Base-by-base conservation (phyloP, 1,284 basidiomycete genomes). In the Cryptococcus hybrid region DNA sequence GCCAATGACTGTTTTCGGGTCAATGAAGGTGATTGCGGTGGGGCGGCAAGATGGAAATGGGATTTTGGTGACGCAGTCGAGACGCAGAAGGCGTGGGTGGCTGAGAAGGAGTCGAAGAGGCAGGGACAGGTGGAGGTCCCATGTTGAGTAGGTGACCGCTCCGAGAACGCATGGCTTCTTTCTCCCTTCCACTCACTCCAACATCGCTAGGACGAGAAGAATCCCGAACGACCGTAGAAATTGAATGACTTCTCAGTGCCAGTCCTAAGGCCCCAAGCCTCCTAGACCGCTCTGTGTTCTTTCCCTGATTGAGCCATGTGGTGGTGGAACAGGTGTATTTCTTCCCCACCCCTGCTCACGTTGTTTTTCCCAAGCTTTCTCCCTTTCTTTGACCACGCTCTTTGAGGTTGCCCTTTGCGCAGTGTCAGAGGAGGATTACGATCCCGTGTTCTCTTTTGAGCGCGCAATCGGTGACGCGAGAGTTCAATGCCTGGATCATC, bases 21-120 rank as follows among this genome's bases (percentile, higher is more conserved):
- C 8, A 74, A 52, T 5, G 57, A 62, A 3, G 65, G 56, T 2
- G 61, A 56, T 8, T 58, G 62, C 24, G 65, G 55, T 18, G 73
- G 70, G 9, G 67, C 62, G 6, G 63, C 62, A 3, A 75, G 55
- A 40, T 72, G 69, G 40, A 70, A 69, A 52, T 74, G 65, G 15
- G 73, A 75, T 55, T 74, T 51, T 76, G 76, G 51, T 73, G 69
- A 2, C 75, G 67, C 3, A 78, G 61, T 35, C 73, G 59, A 0
- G 65, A 67, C 7, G 66, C 34, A 4, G 67, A 64, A 3, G 68
- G 56, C n/a, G 61, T 60, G 13, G 59, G 52, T 36, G 58, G 49
- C 15, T 39, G 48, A 46, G 66, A 18, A n/a, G 61, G 62, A 2
- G 61, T 45, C 30, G 30, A 30, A 30, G 30, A 30, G 9, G 64